Conservation (phyloP, 257 asterid genomes). For the Leptodermis oblonga region DNA sequence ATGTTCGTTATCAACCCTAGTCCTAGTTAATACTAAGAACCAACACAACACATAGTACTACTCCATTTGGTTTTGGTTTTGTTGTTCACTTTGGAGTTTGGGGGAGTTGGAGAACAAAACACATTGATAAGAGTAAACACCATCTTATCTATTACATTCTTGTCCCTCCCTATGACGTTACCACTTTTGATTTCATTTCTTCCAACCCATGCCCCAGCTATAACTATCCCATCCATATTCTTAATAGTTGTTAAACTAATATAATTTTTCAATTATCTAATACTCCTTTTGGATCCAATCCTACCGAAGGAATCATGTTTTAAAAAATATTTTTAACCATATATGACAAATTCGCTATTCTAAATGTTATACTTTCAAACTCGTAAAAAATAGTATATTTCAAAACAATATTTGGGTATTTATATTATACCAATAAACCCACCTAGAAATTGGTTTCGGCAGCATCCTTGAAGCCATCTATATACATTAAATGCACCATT, state of each 20-base stretch:
- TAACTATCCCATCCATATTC: background rate
- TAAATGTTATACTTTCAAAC: too few relatives aligned
- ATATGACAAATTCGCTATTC: too few relatives aligned
- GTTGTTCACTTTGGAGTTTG: background rate
- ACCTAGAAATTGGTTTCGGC: constrained; percentile 4
- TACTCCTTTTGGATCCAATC: background rate
- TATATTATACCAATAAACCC: too few relatives aligned
- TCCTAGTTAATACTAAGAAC: too few relatives aligned
- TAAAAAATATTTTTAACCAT: too few relatives aligned
- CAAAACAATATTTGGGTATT: too few relatives aligned
- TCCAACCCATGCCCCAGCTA: background rate
- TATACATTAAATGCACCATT: background rate
- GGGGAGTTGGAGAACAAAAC: constrained; percentile 15
- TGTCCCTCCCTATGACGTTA: background rate
- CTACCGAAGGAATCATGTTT: too few relatives aligned
- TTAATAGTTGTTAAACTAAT: constrained; percentile 3
- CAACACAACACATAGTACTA: too few relatives aligned
- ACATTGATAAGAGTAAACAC: constrained; percentile 7
- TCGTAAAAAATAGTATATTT: too few relatives aligned
- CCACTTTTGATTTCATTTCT: background rate
- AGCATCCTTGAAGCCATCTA: constrained; percentile 15
- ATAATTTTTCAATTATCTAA: background rate
- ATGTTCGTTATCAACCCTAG: too few relatives aligned
- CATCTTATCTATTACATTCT: constrained; percentile 10
- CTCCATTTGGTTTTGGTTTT: too few relatives aligned